A percentile compares a stretch with the other conserved stretches of the same genome.
These are phyloP conservation scores for Monosporascus sp. DNA, from an alignment of 2,329 filamentous ascomycete species.

Conservation along the genomic window DNA sequence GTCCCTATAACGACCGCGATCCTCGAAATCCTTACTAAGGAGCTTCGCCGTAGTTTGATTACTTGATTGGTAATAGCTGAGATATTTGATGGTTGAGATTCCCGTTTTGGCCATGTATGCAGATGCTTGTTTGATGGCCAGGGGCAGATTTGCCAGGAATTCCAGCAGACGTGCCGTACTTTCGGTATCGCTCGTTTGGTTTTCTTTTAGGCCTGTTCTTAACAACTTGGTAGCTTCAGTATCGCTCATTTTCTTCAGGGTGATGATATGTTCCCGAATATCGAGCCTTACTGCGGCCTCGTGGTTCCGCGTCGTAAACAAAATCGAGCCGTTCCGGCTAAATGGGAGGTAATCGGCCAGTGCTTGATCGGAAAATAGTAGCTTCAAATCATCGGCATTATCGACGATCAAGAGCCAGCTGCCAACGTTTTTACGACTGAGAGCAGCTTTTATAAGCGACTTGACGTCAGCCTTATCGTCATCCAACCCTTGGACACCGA, in stretches of 20 bases:
- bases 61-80: conserved; percentile 16
- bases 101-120: conserved; percentile 27
- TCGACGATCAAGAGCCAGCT: too few relatives aligned
- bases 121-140: conserved; percentile 31
- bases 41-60: conserved; percentile 15
- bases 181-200: conserved; percentile 1
- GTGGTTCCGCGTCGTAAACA: conserved; percentile 23
- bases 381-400: too few relatives aligned
- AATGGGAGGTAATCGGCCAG: conserved; percentile 20
- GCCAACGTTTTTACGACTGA: too few relatives aligned
- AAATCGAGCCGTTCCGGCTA: conserved; percentile 21
- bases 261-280: conserved; percentile 1
- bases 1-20: conserved; percentile 18
- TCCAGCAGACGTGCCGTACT: conserved; percentile 19
- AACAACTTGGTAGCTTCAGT: neutral
- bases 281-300: conserved; percentile 3
- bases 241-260: neutral
- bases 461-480: too few relatives aligned
- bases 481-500: too few relatives aligned
- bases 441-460: too few relatives aligned
- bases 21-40: conserved; percentile 26
- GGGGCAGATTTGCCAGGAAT: conserved; percentile 24
- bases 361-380: too few relatives aligned
- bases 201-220: neutral
- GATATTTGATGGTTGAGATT: conserved; percentile 19